Base-by-base conservation (phyloP, 306 rosid genomes). In the Fragaria vesca region DNA sequence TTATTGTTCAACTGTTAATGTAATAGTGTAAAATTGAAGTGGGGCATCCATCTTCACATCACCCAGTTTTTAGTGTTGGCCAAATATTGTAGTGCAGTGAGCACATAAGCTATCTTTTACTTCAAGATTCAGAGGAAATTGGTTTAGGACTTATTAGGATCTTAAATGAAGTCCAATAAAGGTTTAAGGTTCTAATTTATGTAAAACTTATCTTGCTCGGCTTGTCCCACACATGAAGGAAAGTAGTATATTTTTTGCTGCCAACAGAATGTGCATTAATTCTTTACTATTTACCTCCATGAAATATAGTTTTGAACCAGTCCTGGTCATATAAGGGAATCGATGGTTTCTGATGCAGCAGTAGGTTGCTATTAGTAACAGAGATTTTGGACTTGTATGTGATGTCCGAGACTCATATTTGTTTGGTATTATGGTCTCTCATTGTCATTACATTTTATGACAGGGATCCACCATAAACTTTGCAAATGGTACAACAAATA, bases 381-480 rank as follows among this genome's bases (percentile, higher is more conserved):
- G 48, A 43, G 26, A 21, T 12, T 8, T 42, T 36, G 51, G 26
- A 42, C 26, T 60, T 43, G 1, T 43, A 42, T 10, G 66, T 79
- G 24, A 65, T 57, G 42, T 60, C 34, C 67, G 71, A 40, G 24
- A 66, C 30, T 81, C 68, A 80, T 50, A 69, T 76, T 74, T 62
- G 82, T 54, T 46, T 61, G 66, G 67, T 73, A 70, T 78, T 74
- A 69, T 34, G 32, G 30, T 78, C 72, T 83, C 73, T 68, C 47
- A 74, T 71, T 32, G 61, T 57, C 71, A 10, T 83, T 73, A 28
- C 79, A 36, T 77, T 48, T 48, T 46, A 81, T 43, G 75, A 66
- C 88, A 93, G 97, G 91, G 87, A 73, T 77, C 86, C 46, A 42
- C 85, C 79, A 81, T 77, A 17, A 81, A 42, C 58, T 78, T 77